Evolutionary conservation across 83 land plant species (phyloP).

Genomic region (Picea abies): DNA sequence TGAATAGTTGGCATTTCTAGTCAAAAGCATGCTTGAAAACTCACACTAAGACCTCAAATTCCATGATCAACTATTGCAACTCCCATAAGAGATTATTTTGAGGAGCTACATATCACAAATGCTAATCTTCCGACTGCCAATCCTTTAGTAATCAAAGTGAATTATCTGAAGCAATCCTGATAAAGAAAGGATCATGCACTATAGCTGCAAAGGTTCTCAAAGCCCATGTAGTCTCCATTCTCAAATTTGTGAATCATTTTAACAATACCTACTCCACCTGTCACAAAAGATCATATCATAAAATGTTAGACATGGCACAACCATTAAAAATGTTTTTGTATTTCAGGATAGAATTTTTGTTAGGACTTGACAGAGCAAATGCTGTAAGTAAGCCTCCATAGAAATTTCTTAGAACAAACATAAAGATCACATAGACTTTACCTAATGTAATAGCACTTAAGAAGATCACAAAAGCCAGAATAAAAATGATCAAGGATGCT

Average conservation of each 20-base stretch:
- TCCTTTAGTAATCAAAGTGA: too few species aligned
- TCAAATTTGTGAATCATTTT: conserved; percentile 28
- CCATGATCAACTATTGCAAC: too few species aligned
- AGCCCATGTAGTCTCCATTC: conserved; percentile 47
- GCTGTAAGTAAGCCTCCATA: background rate
- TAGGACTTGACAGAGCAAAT: background rate
- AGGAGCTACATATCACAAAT: too few species aligned
- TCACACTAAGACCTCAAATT: too few species aligned
- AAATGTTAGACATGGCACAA: background rate
- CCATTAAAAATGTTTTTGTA: background rate
- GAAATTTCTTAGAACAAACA: background rate
- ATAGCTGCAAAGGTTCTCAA: conserved; percentile 45
- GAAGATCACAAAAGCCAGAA: conserved; percentile 53
- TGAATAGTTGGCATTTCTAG: too few species aligned
- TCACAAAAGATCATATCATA: background rate
- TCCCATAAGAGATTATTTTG: too few species aligned
- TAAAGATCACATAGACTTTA: conserved; percentile 9
- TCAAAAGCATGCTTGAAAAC: too few species aligned
- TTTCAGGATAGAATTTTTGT: background rate
- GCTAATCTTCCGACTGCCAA: too few species aligned
- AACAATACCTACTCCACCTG: conserved; percentile 52
- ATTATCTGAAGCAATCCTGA: background rate
- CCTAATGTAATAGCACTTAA: conserved; percentile 54
- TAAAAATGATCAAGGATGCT: conserved; percentile 68
- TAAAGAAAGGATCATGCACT: background rate